Conservation (phyloP, 2,329 filamentous ascomycete genomes). For the Diaporthe vexans region DNA sequence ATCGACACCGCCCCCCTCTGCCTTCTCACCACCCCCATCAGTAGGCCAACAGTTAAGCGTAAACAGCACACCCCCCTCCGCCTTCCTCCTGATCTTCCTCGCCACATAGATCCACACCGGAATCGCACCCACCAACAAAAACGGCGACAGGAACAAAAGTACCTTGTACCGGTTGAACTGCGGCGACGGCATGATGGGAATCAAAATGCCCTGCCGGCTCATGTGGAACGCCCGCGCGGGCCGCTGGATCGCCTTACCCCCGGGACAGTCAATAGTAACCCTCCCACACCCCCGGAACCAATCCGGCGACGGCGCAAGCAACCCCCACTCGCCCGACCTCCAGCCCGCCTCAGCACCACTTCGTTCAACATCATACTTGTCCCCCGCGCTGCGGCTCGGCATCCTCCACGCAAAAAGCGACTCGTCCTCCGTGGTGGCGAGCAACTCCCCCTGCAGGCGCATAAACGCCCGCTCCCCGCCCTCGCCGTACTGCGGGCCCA, state of each 20-base stretch:
- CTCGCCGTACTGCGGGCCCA: slow-evolving; percentile 12
- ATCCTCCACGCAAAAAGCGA: slow-evolving; percentile 26
- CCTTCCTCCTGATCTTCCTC: neutral
- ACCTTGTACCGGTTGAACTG: neutral
- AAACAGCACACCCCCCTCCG: neutral
- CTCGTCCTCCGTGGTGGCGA: neutral
- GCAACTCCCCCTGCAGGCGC: slow-evolving; percentile 11
- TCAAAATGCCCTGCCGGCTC: neutral
- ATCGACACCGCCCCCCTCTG: neutral
- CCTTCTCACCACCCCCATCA: neutral
- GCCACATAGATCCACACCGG: neutral
- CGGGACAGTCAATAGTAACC: neutral
- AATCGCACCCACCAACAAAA: neutral
- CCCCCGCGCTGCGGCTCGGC: neutral
- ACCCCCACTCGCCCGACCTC: neutral
- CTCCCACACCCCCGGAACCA: neutral
- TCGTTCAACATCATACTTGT: neutral
- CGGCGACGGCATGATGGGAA: neutral
- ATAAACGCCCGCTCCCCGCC: slow-evolving; percentile 7
- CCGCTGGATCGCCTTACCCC: neutral
- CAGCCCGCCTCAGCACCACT: neutral
- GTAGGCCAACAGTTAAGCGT: slow-evolving; percentile 6
- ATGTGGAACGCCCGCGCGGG: slow-evolving; percentile 1
- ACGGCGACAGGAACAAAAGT: neutral
- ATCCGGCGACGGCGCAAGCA: slow-evolving; percentile 10